A percentile compares a stretch with the other conserved stretches of the same genome.
phyloP scores from a whole-genome alignment of 371 early-diverging fungal species.

The Mortierella sp. region DNA sequence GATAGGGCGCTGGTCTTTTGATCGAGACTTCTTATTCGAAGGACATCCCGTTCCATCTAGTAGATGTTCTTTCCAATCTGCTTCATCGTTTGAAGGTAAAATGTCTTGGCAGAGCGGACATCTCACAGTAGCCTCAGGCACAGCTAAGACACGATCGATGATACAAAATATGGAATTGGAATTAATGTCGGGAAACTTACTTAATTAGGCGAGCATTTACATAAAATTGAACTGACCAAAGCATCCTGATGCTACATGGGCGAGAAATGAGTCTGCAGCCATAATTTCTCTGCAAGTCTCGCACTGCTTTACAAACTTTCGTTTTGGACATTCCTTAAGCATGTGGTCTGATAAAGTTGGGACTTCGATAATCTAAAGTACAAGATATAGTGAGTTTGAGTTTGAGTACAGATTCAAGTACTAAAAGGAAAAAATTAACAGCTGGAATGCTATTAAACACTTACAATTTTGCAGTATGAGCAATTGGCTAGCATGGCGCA shows the following conservation, averaged over 20 bases:
- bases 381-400: not conserved
- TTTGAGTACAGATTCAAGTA: not conserved
- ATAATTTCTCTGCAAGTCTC: slow-evolving; percentile 74
- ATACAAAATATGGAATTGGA: not conserved
- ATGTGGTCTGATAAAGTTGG: slow-evolving; percentile 77
- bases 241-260: slow-evolving; percentile 68
- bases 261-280: slow-evolving; percentile 69
- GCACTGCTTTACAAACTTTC: slow-evolving; percentile 73
- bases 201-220: not conserved
- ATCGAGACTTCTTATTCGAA: slow-evolving; percentile 52
- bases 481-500: slow-evolving; percentile 82
- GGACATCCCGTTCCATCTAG: slow-evolving; percentile 69
- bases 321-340: slow-evolving; percentile 74
- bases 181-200: not conserved
- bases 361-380: slow-evolving; percentile 77
- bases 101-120: slow-evolving; percentile 77
- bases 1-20: not conserved
- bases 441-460: slow-evolving; percentile 21
- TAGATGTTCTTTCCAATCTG: slow-evolving; percentile 77
- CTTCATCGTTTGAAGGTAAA: slow-evolving; percentile 70
- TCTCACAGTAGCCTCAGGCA: slow-evolving; percentile 54
- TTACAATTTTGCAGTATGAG: slow-evolving; percentile 77
- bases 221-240: slow-evolving; percentile 38
- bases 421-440: not conserved
- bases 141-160: slow-evolving; percentile 4